Percentiles rank a stretch among this genome's conserved stretches.
Evolutionary conservation across 306 rosid species (phyloP).

Genomic region (Fragaria vesca): DNA sequence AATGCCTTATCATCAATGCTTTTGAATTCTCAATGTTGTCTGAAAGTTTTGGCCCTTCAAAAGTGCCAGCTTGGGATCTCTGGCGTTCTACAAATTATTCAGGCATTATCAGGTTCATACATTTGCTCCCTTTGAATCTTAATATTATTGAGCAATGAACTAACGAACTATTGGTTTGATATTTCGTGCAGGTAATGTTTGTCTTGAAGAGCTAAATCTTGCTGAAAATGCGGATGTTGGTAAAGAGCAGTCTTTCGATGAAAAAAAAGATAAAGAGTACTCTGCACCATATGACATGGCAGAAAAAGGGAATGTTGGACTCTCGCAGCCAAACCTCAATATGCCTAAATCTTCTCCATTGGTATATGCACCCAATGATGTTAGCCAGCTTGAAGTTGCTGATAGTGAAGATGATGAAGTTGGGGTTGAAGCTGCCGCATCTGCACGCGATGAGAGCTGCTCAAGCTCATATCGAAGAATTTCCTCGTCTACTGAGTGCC

Average conservation of each 20-base stretch:
- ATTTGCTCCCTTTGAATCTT: constrained; percentile 17
- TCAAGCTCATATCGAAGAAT: constrained; percentile 56
- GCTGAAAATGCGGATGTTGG: constrained; percentile 49
- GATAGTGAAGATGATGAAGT: constrained; percentile 69
- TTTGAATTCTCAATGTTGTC: constrained; percentile 59
- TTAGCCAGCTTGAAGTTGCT: constrained; percentile 64
- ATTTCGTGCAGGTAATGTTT: constrained; percentile 46
- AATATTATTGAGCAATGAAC: neutral
- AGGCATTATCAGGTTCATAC: constrained; percentile 67
- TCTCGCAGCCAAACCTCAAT: constrained; percentile 33
- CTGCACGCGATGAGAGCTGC: constrained; percentile 60
- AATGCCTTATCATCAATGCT: constrained; percentile 58
- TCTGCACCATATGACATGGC: constrained; percentile 35
- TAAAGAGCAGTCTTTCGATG: neutral
- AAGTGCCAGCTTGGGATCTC: constrained; percentile 75
- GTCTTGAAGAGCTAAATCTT: constrained; percentile 73
- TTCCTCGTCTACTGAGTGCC: constrained; percentile 36
- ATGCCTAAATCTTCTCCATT: constrained; percentile 20
- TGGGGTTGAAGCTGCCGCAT: constrained; percentile 46
- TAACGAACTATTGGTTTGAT: constrained; percentile 2
- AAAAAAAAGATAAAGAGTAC: constrained; percentile 18
- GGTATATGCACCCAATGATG: constrained; percentile 25
- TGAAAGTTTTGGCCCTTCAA: constrained; percentile 66
- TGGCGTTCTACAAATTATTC: constrained; percentile 64
- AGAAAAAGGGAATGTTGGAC: constrained; percentile 30